Conservation (phyloP, 2,329 filamentous ascomycete genomes). For the Cercospora janseana region DNA sequence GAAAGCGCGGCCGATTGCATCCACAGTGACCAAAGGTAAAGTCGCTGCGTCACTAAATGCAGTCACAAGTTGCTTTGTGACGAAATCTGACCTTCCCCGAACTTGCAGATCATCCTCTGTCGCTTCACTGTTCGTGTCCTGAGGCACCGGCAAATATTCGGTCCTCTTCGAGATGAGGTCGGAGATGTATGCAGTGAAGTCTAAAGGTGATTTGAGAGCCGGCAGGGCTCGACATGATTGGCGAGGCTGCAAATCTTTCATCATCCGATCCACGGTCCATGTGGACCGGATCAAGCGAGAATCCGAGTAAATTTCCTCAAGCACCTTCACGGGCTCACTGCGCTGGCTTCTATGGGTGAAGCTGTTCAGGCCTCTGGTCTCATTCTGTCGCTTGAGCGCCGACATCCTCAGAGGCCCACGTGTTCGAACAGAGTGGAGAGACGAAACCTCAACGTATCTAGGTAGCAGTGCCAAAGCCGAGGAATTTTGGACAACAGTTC, state of each 20-base stretch:
- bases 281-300: constrained; percentile 7
- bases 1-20: constrained; percentile 26
- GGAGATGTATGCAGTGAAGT: constrained; percentile 19
- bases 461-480: constrained; percentile 24
- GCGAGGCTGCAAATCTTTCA: not conserved
- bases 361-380: not conserved
- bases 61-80: no score
- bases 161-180: constrained; percentile 10
- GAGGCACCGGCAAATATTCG: no score
- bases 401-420: not conserved
- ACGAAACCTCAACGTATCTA: constrained; percentile 5
- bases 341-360: not conserved
- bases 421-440: not conserved
- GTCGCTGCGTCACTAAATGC: constrained; percentile 19
- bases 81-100: no score
- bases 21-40: constrained; percentile 18
- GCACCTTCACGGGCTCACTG: not conserved
- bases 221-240: not conserved
- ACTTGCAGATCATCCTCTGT: no score
- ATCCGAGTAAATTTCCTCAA: not conserved
- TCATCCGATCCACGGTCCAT: constrained; percentile 15
- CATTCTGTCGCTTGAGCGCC: constrained; percentile 6
- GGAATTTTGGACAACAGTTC: constrained; percentile 24
- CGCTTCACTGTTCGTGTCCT: not conserved
- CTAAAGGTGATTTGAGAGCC: not conserved